Percentiles rank a stretch among this genome's conserved stretches.
Evolutionary conservation across 2,329 filamentous ascomycete genomes (phyloP).

Genomic region (Colletotrichum kahawae): DNA sequence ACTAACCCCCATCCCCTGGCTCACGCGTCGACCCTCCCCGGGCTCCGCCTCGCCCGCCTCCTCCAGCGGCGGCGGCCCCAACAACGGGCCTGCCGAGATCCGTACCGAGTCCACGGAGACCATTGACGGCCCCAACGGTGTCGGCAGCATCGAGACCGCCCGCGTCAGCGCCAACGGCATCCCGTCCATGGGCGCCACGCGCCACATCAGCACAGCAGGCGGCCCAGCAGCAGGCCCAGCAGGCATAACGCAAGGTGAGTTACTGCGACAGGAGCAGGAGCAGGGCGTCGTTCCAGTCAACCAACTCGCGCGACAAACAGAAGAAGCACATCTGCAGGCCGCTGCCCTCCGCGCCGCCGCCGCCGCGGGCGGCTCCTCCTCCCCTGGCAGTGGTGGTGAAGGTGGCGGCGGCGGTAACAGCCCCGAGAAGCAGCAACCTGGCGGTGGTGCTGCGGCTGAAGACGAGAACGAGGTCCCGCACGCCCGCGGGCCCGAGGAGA

Average conservation of each 20-base stretch:
- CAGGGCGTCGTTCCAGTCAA: constrained; percentile 77
- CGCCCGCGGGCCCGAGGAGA: constrained; percentile 81
- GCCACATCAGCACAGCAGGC: constrained; percentile 26
- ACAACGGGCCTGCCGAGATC: constrained; percentile 49
- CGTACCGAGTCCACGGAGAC: constrained; percentile 79
- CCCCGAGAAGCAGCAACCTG: constrained; percentile 23
- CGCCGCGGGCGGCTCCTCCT: not conserved
- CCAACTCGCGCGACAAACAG: constrained; percentile 52
- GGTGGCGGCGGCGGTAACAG: not conserved
- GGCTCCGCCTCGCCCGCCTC: constrained; percentile 21
- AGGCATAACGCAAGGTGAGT: constrained; percentile 81
- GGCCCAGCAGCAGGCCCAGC: constrained; percentile 26
- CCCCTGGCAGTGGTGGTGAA: constrained; percentile 11
- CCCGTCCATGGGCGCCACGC: constrained; percentile 51
- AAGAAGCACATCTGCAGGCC: constrained; percentile 23
- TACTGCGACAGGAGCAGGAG: constrained; percentile 85
- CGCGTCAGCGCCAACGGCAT: constrained; percentile 77
- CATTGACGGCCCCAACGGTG: constrained; percentile 80
- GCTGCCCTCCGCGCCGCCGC: constrained; percentile 13
- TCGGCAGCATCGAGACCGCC: constrained; percentile 81
- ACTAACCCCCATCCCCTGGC: constrained; percentile 93
- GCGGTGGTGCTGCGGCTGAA: constrained; percentile 40
- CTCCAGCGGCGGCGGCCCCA: constrained; percentile 1
- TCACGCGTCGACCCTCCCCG: constrained; percentile 48
- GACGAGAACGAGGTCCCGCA: constrained; percentile 74